Percentiles rank a stretch among this genome's conserved stretches.
These are phyloP conservation scores for Geotrichum cucujoidarum DNA, from an alignment of 1,139 yeast genomes.

Conservation along the genomic window DNA sequence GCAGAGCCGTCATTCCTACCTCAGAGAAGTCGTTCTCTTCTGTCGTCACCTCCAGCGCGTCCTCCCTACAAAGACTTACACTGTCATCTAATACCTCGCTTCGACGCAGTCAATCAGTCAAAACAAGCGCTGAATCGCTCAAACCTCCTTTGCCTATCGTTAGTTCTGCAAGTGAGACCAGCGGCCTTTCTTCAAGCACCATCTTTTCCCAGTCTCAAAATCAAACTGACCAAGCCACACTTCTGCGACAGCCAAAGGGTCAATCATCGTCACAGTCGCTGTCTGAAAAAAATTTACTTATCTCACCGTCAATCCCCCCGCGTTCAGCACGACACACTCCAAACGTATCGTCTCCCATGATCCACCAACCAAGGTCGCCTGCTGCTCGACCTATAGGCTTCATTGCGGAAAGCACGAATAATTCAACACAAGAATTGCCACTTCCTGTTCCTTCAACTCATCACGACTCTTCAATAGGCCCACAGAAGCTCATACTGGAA, in stretches of 20 bases:
- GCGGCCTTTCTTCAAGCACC: background rate
- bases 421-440: background rate
- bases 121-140: constrained; percentile 6
- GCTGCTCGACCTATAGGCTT: constrained; percentile 10
- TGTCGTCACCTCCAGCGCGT: background rate
- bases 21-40: background rate
- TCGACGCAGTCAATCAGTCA: background rate
- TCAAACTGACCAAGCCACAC: background rate
- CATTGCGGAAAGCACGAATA: background rate
- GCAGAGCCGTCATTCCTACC: constrained; percentile 10
- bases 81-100: constrained; percentile 3
- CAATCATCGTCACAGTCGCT: background rate
- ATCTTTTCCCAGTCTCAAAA: background rate
- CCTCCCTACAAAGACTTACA: background rate
- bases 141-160: constrained; percentile 8
- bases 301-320: constrained; percentile 13
- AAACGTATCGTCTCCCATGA: no score
- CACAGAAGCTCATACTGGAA: background rate
- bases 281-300: background rate
- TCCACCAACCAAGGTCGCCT: background rate
- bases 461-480: background rate
- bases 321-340: constrained; percentile 10
- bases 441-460: background rate
- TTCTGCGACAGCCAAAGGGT: background rate
- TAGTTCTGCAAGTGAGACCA: background rate